Conservation (phyloP, 768 basidiomycete genomes). For the Mycena epipterygia region DNA sequence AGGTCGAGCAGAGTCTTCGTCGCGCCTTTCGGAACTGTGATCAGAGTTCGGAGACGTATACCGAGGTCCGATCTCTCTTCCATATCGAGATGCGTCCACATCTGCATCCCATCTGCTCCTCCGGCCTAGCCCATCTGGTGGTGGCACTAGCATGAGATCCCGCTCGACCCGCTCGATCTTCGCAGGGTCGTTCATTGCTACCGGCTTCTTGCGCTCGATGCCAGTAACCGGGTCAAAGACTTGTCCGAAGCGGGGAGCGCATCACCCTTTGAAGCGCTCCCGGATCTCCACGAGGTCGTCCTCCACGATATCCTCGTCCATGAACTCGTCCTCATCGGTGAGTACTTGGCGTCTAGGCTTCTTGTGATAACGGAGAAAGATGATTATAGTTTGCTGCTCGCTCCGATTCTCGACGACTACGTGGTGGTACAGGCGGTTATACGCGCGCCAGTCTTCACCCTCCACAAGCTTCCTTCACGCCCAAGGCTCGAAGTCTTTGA, state of each 20-base stretch:
- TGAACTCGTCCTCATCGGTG: neutral
- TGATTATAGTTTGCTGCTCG: neutral
- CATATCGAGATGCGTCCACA: too few relatives aligned
- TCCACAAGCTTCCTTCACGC: neutral
- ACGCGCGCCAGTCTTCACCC: neutral
- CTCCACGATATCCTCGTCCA: neutral
- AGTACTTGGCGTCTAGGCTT: neutral
- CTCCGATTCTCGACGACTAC: neutral
- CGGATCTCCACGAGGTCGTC: neutral
- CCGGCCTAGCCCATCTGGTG: neutral
- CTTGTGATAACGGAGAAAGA: neutral
- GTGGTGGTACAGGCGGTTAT: slow-evolving; percentile 1
- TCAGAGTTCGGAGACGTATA: neutral
- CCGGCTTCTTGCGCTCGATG: neutral
- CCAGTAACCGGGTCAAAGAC: neutral
- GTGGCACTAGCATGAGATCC: neutral
- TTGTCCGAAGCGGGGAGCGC: neutral
- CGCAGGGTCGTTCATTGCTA: neutral
- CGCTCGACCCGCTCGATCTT: neutral
- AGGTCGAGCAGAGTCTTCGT: neutral
- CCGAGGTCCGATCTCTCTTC: neutral
- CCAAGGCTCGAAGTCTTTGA: neutral
- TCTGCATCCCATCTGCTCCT: neutral
- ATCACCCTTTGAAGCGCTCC: neutral
- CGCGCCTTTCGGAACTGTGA: neutral